A percentile compares a stretch with the other conserved stretches of the same genome.
Conservation (phyloP, 257 asterid genomes). For the Gentiana dahurica region DNA sequence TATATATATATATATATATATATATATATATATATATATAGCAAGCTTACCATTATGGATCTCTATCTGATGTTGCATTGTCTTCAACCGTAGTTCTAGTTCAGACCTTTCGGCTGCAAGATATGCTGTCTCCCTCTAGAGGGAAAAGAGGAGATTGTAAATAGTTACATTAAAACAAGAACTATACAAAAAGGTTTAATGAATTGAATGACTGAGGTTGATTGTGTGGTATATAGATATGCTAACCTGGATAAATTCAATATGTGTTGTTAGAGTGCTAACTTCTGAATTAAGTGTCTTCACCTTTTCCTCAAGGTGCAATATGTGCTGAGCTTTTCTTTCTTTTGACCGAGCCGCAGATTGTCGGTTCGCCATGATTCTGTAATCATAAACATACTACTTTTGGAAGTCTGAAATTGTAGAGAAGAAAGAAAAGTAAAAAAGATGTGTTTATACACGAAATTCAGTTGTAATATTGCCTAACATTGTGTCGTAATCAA, state of each 20-base stretch:
- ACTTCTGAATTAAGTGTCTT: conserved; percentile 10
- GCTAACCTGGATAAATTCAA: conserved; percentile 13
- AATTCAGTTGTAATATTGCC: too few species aligned
- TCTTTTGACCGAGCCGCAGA: conserved; percentile 23
- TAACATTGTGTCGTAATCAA: neutral
- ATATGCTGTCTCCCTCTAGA: conserved; percentile 7
- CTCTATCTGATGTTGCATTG: conserved; percentile 8
- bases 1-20: neutral
- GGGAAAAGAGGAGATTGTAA: too few species aligned
- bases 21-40: neutral
- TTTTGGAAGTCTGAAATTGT: too few species aligned
- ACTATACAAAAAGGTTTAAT: neutral
- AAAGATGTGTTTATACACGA: neutral
- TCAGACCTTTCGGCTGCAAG: conserved; percentile 12
- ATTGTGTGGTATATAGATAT: too few species aligned
- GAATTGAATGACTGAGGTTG: neutral
- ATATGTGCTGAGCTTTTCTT: conserved; percentile 13
- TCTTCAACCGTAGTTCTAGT: conserved; percentile 9
- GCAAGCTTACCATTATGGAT: conserved; percentile 4
- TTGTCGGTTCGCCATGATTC: conserved; percentile 19
- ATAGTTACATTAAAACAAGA: neutral
- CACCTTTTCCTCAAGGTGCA: conserved; percentile 12
- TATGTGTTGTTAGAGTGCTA: conserved; percentile 5
- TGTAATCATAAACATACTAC: neutral
- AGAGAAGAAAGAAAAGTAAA: neutral